These are phyloP conservation scores for Fraxinus floribunda DNA, from an alignment of 305 asterid species.

Conservation along the genomic window DNA sequence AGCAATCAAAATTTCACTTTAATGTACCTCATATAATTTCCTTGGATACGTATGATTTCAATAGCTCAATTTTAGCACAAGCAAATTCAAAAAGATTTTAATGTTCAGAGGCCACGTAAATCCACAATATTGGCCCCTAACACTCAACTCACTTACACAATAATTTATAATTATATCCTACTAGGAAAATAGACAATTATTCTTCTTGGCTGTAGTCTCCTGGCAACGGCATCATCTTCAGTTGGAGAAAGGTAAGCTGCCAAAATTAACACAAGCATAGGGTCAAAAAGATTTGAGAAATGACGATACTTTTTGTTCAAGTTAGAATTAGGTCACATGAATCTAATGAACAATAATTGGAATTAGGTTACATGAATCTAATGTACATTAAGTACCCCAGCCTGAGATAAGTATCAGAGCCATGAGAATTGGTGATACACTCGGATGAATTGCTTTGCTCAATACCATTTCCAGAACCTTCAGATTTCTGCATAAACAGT, in stretches of 20 bases:
- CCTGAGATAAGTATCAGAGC: background rate
- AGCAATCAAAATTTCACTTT: background rate
- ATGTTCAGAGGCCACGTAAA: background rate
- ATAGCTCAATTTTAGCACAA: background rate
- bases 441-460: conserved; percentile 42
- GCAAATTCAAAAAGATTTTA: background rate
- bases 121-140: background rate
- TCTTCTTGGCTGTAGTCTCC: conserved; percentile 12
- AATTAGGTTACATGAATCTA: background rate
- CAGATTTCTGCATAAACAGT: conserved; percentile 15
- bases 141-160: background rate
- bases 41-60: background rate
- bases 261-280: background rate
- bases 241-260: conserved; percentile 47
- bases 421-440: conserved; percentile 31
- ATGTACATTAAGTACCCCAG: conserved; percentile 34
- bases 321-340: background rate
- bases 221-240: conserved; percentile 7
- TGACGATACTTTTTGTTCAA: background rate
- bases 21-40: background rate
- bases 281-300: background rate
- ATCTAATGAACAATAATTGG: too few relatives aligned
- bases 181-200: background rate
- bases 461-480: background rate
- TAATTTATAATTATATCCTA: background rate